These are phyloP conservation scores for Bodo saltans DNA, from an alignment of 78 protist species.

Conservation along the genomic window DNA sequence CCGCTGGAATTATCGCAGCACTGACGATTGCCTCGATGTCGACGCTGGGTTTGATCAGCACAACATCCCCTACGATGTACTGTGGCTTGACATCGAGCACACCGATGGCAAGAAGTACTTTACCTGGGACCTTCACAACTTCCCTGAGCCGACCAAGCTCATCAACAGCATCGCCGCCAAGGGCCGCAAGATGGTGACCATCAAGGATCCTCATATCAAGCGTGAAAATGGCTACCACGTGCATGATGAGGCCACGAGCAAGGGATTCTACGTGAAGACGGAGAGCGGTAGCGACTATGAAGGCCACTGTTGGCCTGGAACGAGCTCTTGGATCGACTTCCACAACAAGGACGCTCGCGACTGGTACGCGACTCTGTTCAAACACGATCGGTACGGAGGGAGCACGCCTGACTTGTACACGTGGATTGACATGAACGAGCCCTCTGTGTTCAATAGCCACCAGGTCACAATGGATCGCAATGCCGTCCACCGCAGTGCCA, in stretches of 20 bases:
- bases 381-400: slow-evolving; percentile 66
- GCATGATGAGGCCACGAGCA: slow-evolving; percentile 66
- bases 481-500: slow-evolving; percentile 59
- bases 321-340: slow-evolving; percentile 83
- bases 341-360: slow-evolving; percentile 62
- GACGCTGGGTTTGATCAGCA: slow-evolving; percentile 71
- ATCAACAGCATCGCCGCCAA: slow-evolving; percentile 52
- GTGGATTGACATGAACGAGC: slow-evolving; percentile 99
- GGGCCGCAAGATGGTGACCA: slow-evolving; percentile 85
- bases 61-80: slow-evolving; percentile 90
- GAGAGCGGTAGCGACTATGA: slow-evolving; percentile 70
- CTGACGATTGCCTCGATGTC: slow-evolving; percentile 55
- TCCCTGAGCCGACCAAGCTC: slow-evolving; percentile 83
- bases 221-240: slow-evolving; percentile 70
- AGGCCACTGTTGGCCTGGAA: slow-evolving; percentile 99
- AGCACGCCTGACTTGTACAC: slow-evolving; percentile 72
- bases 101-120: slow-evolving; percentile 95
- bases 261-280: slow-evolving; percentile 72
- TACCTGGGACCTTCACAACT: slow-evolving; percentile 90
- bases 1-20: slow-evolving; percentile 94
- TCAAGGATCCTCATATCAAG: slow-evolving; percentile 98
- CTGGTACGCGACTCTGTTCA: slow-evolving; percentile 85
- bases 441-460: slow-evolving; percentile 95
- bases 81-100: slow-evolving; percentile 99
- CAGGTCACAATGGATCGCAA: slow-evolving; percentile 94